Percentiles rank a stretch among this genome's conserved stretches.
Evolutionary conservation across 768 basidiomycete genomes (phyloP).

Genomic region (Amanita thiersii): DNA sequence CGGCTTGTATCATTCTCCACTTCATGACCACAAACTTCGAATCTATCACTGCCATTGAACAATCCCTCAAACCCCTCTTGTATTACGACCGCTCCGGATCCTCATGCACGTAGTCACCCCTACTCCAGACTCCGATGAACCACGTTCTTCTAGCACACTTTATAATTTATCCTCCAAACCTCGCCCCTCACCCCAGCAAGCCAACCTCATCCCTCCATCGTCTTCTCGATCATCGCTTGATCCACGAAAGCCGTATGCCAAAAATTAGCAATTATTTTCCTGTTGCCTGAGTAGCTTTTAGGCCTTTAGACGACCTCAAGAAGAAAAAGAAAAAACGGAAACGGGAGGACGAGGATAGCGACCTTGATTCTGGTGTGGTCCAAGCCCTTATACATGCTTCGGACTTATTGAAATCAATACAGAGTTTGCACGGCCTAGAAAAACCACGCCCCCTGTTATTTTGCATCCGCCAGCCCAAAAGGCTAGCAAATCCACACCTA

Average conservation of each 20-base stretch:
- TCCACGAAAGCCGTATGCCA: conserved; percentile 52
- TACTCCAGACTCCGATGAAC: conserved; percentile 41
- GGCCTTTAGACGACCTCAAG: conserved; percentile 45
- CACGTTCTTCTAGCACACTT: conserved; percentile 26
- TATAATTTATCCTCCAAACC: conserved; percentile 29
- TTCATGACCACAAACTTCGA: neutral
- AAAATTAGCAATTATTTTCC: conserved; percentile 1
- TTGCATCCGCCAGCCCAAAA: conserved; percentile 38
- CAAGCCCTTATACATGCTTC: neutral
- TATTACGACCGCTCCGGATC: neutral
- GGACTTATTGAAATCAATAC: conserved; percentile 9
- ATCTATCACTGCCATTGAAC: neutral
- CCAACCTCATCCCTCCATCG: conserved; percentile 36
- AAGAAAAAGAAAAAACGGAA: conserved; percentile 86
- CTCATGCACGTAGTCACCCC: conserved; percentile 27
- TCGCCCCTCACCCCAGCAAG: conserved; percentile 38
- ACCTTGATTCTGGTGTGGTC: conserved; percentile 49
- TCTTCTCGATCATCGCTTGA: conserved; percentile 48
- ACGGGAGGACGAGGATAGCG: conserved; percentile 67
- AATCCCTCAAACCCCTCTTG: neutral
- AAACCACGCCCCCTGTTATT: conserved; percentile 48
- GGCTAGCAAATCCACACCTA: conserved; percentile 42
- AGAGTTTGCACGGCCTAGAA: conserved; percentile 49
- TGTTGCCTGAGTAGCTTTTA: conserved; percentile 10
- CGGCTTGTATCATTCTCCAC: conserved; percentile 1